Base-by-base conservation (phyloP, 2,329 filamentous ascomycete genomes). In the Parascedosporium putredinis region DNA sequence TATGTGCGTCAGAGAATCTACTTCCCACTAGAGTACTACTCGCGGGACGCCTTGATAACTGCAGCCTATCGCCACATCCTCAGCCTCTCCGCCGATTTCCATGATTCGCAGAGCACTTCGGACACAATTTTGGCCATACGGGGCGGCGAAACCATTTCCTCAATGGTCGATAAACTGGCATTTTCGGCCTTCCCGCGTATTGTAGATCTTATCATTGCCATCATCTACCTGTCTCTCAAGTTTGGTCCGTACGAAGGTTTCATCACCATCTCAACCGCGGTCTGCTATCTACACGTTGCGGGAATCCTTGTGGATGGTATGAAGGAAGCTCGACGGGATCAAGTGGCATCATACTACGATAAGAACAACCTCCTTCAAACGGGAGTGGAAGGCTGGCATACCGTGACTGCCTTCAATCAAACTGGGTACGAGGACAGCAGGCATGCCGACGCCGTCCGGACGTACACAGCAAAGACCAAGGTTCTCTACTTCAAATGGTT, bases 221-320 rank as follows among this genome's bases (percentile, higher is more conserved):
- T 81, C 34, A 64, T 75, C 20, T 83, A 83, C 54, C 69, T 84
- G 24, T 77, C 78, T 2, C 61, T 74, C 51, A 75, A 69, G 3
- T 78, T 81, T 54, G 77, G 76, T 2, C 72, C 77, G 0, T 81
- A 82, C 55, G 79, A 83, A 60, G 76, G 77, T 12, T 72, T 83
- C 46, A 81, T 82, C 54, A 79, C 78, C 3, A 65, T 81, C 34
- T 74, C 76, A 5, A 80, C 77, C 1, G 73, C 74, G 5, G 67
- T 75, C 9, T 64, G 80, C 3, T 79, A 81, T 54, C 67, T 79
- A 16, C 72, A 76, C 46, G 69, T 77, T 25, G 72, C 77, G 10
- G 70, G 70, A 5, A 67, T 66, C 34, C 72, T 80, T 55, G 73
- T 81, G 22, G 62, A 70, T 1, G 65, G 65, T 14, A 73, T 76